A percentile compares a stretch with the other conserved stretches of the same genome.
Conservation (phyloP, 192 early-diverging fungal genomes). For the Oehlia diaphana region DNA sequence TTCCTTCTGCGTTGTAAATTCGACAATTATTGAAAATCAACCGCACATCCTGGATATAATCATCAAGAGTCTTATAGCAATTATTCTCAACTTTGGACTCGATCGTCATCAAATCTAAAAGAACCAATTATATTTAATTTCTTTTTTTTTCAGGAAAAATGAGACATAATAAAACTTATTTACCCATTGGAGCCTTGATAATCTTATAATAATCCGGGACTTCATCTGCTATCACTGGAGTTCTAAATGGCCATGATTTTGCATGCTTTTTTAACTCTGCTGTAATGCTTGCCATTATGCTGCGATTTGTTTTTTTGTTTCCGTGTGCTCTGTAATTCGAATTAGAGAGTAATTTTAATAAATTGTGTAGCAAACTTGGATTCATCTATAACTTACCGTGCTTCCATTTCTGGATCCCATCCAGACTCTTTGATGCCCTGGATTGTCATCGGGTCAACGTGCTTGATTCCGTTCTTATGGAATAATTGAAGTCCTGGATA, state of each 20-base stretch:
- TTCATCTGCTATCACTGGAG: conserved; percentile 83
- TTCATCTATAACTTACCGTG: conserved; percentile 23
- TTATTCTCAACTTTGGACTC: conserved; percentile 84
- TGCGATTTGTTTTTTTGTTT: conserved; percentile 56
- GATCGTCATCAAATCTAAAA: conserved; percentile 73
- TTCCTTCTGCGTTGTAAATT: conserved; percentile 87
- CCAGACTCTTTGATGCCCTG: conserved; percentile 92
- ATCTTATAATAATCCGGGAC: conserved; percentile 96
- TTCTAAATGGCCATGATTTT: conserved; percentile 91
- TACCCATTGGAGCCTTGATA: conserved; percentile 94
- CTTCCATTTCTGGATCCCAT: conserved; percentile 92
- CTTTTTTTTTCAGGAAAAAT: not conserved
- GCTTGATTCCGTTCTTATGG: conserved; percentile 48
- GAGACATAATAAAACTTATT: not conserved
- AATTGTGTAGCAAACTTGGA: not conserved
- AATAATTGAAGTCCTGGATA: conserved; percentile 77
- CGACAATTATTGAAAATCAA: conserved; percentile 96
- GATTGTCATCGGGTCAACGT: conserved; percentile 76
- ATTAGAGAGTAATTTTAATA: not conserved
- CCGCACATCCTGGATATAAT: conserved; percentile 78
- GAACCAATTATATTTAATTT: not conserved
- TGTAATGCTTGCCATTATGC: conserved; percentile 70
- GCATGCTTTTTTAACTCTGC: conserved; percentile 76
- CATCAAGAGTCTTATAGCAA: conserved; percentile 77
- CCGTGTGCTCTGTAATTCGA: conserved; percentile 32